These are phyloP conservation scores for Agrocybe praecox DNA, from an alignment of 768 basidiomycete genomes.

Conservation along the genomic window DNA sequence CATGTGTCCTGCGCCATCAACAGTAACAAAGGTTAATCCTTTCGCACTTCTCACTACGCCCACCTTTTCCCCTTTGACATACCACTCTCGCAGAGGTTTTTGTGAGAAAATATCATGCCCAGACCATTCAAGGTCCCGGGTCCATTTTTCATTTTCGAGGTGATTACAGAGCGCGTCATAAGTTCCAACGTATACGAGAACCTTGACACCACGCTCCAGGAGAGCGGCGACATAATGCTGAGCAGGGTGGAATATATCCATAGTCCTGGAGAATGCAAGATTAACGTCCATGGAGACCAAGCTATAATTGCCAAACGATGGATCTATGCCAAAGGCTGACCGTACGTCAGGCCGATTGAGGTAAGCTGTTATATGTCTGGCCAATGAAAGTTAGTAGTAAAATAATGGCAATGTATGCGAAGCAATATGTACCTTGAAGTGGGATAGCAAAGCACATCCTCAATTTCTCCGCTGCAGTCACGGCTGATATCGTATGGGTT, in stretches of 20 bases:
- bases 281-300: slow-evolving; percentile 40
- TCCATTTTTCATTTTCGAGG: slow-evolving; percentile 77
- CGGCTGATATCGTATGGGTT: slow-evolving; percentile 74
- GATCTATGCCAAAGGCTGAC: slow-evolving; percentile 61
- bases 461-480: slow-evolving; percentile 50
- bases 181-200: slow-evolving; percentile 69
- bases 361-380: slow-evolving; percentile 58
- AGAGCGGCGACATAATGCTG: slow-evolving; percentile 63
- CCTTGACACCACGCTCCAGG: slow-evolving; percentile 71
- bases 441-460: slow-evolving; percentile 58
- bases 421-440: slow-evolving; percentile 32
- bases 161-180: slow-evolving; percentile 80
- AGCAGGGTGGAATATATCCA: slow-evolving; percentile 47
- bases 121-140: slow-evolving; percentile 67
- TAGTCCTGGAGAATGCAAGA: slow-evolving; percentile 42
- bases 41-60: slow-evolving; percentile 39
- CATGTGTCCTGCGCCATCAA: slow-evolving; percentile 74
- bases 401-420: not conserved
- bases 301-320: slow-evolving; percentile 32
- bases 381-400: not conserved
- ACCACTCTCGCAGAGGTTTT: slow-evolving; percentile 56
- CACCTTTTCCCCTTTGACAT: slow-evolving; percentile 43
- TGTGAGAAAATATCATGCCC: slow-evolving; percentile 47
- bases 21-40: slow-evolving; percentile 62
- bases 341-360: slow-evolving; percentile 62